Base-by-base conservation (phyloP, 306 rosid genomes). In the Medicago ruthenica region DNA sequence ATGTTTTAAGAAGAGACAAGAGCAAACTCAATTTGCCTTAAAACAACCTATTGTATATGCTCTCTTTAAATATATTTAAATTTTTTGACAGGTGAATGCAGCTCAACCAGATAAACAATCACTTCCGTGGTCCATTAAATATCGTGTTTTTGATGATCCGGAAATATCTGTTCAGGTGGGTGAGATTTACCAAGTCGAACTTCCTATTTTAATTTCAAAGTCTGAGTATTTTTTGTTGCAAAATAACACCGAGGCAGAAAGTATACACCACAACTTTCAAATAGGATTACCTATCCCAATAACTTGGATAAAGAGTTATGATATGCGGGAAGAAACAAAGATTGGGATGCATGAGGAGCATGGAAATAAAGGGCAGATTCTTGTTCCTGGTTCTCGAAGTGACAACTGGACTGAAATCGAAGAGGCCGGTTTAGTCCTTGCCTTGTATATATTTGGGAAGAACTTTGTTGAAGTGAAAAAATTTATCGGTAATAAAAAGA, bases 401-500 rank as follows among this genome's bases (percentile, higher is more conserved):
- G 86, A 73, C 57, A 40, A 68, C 55, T 92, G 92, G 98, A 87
- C 74, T 86, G 90, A 84, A 72, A 78, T 70, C 39, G 97, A 95
- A 83, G 89, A 85, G 82, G 85, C 84, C 41, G 63, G 95, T 83
- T 87, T 95, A 72, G 82, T 89, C 81, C 97, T 95, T 50, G 92
- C 97, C 50, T 79, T 95, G 78, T 92, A 90, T 81, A 84, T 95
- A 79, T 92, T 90, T 70, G 96, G 96, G 70, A 95, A 92, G 88
- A 87, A 90, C 85, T 91, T 95, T 55, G 84, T 79, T 74, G 89
- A 77, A 77, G 96, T 95, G 86, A 82, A 82, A 83, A 86, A 75
- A 77, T 85, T 95, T 71, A 24, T 90, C 20, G 96, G 90, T 70
- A 80, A 48, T 62, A 94, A 89, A 83, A 78, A 74, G 70, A 86